Evolutionary conservation across 1,284 basidiomycete genomes (phyloP).

Genomic region (Crepidotus sp.): DNA sequence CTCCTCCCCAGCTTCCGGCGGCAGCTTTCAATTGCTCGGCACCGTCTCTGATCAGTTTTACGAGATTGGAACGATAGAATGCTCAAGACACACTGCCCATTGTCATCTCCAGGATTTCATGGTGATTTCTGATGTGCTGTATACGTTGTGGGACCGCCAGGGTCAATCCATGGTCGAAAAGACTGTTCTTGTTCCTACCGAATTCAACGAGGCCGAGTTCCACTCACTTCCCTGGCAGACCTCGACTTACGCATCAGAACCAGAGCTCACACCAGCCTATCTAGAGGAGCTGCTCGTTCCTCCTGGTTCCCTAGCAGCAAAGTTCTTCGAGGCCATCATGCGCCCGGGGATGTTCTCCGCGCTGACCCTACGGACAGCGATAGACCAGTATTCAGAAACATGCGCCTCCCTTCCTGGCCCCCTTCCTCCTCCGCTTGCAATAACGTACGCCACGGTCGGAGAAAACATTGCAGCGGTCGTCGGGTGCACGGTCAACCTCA

Average conservation of each 20-base stretch:
- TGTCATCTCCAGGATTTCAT: constrained; percentile 71
- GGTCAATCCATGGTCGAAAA: constrained; percentile 64
- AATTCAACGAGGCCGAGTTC: constrained; percentile 26
- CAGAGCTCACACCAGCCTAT: constrained; percentile 76
- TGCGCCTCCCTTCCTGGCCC: constrained; percentile 59
- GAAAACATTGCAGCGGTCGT: constrained; percentile 80
- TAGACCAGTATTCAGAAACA: constrained; percentile 72
- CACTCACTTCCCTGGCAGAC: constrained; percentile 40
- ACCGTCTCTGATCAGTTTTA: constrained; percentile 46
- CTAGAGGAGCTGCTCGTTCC: constrained; percentile 74
- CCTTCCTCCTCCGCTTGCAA: constrained; percentile 44
- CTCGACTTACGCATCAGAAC: constrained; percentile 51
- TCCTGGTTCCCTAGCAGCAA: constrained; percentile 65
- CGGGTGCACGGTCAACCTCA: constrained; percentile 72
- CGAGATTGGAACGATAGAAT: constrained; percentile 47
- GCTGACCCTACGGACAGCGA: constrained; percentile 68
- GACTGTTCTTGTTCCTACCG: constrained; percentile 36
- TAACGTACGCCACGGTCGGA: constrained; percentile 57
- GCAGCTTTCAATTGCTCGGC: constrained; percentile 58
- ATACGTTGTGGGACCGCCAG: constrained; percentile 69
- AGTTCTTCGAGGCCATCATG: constrained; percentile 77
- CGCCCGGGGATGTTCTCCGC: constrained; percentile 82
- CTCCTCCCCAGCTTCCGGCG: constrained; percentile 52
- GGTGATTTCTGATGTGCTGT: constrained; percentile 43
- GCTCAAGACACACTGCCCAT: constrained; percentile 49